Base-by-base conservation (phyloP, 2,329 filamentous ascomycete species). In the Pseudocercospora cruenta region DNA sequence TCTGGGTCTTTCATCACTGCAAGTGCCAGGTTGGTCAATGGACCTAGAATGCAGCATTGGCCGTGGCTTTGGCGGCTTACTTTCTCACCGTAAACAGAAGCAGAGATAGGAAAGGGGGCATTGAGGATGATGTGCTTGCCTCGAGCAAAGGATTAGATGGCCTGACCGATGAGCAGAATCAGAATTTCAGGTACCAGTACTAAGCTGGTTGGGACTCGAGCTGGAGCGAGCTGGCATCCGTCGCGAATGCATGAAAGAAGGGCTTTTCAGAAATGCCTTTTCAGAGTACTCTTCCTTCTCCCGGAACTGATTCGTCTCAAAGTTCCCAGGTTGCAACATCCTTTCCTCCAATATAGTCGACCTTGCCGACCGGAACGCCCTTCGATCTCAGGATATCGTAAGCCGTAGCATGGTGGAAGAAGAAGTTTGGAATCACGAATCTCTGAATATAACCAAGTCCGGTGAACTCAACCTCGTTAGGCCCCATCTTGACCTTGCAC, bases 321-420 rank as follows among this genome's bases (percentile, higher is more conserved):
- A 43, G 39, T 43, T 60, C 51, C 63, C 63, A 65, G 16, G 16
- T 58, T 6, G 14, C 28, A 31, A 66, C 9, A 54, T 66, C 64
- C 36, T 57, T 33, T 21, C 49, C 60, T 81, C 76, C 78, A 47
- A 88, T 70, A 74, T 80, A 91, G 72, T 90, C 85, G 60, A 67
- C 47, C 82, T 91, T 91, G 36, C 87, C 87, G 19, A 91, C n/a
- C 0, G 81, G 78, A 26, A 90, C 85, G 1, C 88, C 89, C 77
- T 87, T 83, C 72, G 82, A 84, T 66, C 89, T 81, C 74, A 91
- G 73, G 63, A 91, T 86, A 22, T 77, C 80, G 78, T 91, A 91
- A 9, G 86, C 81, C 12, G 82, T 88, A 2, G 77, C 82, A 14
- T 86, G 69, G 74, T 91, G 89, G 78, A 91, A 91, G 79, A 82